Evolutionary conservation across 257 asterid species (phyloP), one percentile per base, ranked within the genome.

Genomic region (Solanum tarijense): DNA sequence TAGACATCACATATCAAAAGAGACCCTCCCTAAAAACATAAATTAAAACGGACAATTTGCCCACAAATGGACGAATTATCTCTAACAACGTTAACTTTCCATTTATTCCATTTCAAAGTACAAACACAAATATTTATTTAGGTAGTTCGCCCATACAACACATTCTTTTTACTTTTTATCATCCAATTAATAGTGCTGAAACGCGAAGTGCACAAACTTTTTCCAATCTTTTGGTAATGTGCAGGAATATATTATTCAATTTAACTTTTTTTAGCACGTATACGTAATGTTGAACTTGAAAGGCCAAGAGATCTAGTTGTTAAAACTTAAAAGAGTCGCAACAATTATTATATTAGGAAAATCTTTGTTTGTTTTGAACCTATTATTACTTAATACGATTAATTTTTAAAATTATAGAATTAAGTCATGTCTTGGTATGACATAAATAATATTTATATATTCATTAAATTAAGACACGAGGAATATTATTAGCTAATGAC

Each of bases 11-110:
- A 18, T 55, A 55, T 18, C 1, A 55, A 55, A 55, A 55, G 11
- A 52, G 3, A 1, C 0, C 0, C 2, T 55, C 0, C 2, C 2
- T 18, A 18, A 55, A 52, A 55, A 55, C 1, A 55, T 0, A 18
- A 18, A 55, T 18, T 18, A 20, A 20, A 55, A 20, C 1, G 0
- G n/a, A 55, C 2, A 55, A 2, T 20, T 55, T 55, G 11, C 9
- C 2, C 11, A 7, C 1, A 3, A 55, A 55, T 20, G 25, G 2
- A 7, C 25, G 11, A 18, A 55, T 21, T 55, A 4, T 55, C 23
- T 7, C 5, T 55, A 16, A 55, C 65, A 55, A 55, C 23, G 2
- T 55, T 55, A 55, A 55, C 65, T 55, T 21, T 55, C 4, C 9
- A 2, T 18, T 7, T 55, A 8, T 2, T 55, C 4, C 11, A 20